phyloP scores from a whole-genome alignment of 805 yeast genomes.

The Diddensiella transvaalensis region DNA sequence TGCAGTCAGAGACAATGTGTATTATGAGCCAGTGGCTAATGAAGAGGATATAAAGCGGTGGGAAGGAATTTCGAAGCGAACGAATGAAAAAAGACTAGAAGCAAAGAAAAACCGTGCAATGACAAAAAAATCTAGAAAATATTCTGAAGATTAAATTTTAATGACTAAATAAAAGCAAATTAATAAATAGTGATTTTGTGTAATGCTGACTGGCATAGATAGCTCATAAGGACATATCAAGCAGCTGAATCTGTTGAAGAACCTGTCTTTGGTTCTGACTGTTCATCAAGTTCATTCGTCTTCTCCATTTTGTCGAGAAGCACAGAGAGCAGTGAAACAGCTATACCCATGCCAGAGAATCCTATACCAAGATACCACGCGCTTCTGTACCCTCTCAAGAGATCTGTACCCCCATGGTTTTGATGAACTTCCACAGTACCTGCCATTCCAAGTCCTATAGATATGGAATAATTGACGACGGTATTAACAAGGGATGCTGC shows the following conservation, averaged over 20 bases:
- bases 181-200: too few relatives aligned
- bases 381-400: constrained; percentile 48
- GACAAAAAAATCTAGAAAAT: constrained; percentile 39
- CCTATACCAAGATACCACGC: constrained; percentile 63
- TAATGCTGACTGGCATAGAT: too few relatives aligned
- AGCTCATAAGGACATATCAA: too few relatives aligned
- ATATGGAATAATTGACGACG: constrained; percentile 65
- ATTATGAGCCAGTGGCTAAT: constrained; percentile 47
- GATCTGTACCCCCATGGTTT: constrained; percentile 27
- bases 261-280: too few relatives aligned
- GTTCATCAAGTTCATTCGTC: too few relatives aligned
- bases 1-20: constrained; percentile 47
- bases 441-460: constrained; percentile 64
- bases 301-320: neutral
- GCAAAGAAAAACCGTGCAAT: constrained; percentile 37
- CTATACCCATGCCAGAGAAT: constrained; percentile 47
- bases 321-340: constrained; percentile 5
- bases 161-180: too few relatives aligned
- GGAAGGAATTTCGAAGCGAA: constrained; percentile 36
- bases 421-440: constrained; percentile 55
- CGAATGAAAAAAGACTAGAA: constrained; percentile 37
- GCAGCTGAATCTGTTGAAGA: too few relatives aligned
- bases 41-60: constrained; percentile 49
- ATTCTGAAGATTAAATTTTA: too few relatives aligned
- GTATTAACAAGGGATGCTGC: constrained; percentile 73